phyloP scores from a whole-genome alignment of 345 rosid genomes.

The Rubroshorea leprosula region DNA sequence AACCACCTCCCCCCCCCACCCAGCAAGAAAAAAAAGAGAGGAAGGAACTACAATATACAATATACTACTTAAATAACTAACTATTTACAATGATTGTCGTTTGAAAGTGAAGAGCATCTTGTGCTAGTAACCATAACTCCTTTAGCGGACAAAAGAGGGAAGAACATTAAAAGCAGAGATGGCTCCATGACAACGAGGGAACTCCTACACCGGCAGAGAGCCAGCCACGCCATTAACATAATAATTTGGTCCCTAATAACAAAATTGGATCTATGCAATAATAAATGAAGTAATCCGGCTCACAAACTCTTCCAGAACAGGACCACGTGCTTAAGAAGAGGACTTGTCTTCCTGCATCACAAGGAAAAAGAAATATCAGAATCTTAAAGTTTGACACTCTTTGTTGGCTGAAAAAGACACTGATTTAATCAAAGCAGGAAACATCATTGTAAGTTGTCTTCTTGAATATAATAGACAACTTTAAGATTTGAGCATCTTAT shows the following conservation, averaged over 20 bases:
- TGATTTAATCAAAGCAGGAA: no score
- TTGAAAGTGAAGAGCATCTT: constrained; percentile 8
- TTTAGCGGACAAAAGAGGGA: background rate
- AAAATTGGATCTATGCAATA: constrained; percentile 17
- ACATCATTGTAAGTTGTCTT: no score
- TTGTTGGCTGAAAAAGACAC: background rate
- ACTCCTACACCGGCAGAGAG: no score
- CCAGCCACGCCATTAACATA: no score
- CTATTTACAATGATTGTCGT: constrained; percentile 26
- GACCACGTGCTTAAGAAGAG: constrained; percentile 14
- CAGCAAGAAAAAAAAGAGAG: no score
- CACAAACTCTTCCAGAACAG: background rate
- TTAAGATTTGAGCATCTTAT: background rate
- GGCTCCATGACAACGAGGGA: no score
- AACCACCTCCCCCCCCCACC: no score
- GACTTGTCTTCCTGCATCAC: constrained; percentile 27
- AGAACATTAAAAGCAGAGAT: no score
- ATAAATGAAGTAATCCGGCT: background rate
- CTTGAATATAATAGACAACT: no score
- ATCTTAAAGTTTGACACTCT: background rate
- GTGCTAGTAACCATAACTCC: background rate
- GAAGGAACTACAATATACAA: no score
- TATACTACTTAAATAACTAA: no score
- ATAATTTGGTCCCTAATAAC: constrained; percentile 7
- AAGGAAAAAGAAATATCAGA: background rate